Percentiles rank a stretch among this genome's conserved stretches.
These are phyloP conservation scores for Neocatenulostroma microsporum DNA, from an alignment of 2,329 filamentous ascomycete genomes.

Conservation along the genomic window DNA sequence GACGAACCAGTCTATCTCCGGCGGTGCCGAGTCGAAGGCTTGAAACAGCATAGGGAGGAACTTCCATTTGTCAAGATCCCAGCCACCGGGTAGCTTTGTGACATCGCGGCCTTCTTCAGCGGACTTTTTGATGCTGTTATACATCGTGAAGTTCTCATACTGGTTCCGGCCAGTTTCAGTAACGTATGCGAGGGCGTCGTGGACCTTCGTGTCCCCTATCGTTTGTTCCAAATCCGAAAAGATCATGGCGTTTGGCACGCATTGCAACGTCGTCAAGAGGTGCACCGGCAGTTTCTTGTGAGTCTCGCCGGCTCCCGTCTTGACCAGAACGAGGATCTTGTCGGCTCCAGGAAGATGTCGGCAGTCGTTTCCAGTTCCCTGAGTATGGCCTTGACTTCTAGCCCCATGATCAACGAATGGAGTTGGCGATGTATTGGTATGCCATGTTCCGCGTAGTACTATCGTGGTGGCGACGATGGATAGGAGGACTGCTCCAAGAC, in stretches of 20 bases:
- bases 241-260: constrained; percentile 37
- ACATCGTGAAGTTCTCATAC: constrained; percentile 29
- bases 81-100: constrained; percentile 34
- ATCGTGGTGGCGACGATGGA: too few relatives aligned
- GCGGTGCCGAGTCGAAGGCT: constrained; percentile 39
- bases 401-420: too few relatives aligned
- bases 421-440: too few relatives aligned
- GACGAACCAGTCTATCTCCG: constrained; percentile 48
- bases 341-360: constrained; percentile 14
- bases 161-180: constrained; percentile 19
- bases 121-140: constrained; percentile 26
- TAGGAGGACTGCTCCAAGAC: too few relatives aligned
- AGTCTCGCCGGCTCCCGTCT: constrained; percentile 53
- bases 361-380: too few relatives aligned
- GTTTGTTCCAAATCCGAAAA: constrained; percentile 46
- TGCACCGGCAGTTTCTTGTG: constrained; percentile 50
- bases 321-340: constrained; percentile 50
- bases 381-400: too few relatives aligned
- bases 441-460: too few relatives aligned
- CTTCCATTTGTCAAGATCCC: constrained; percentile 52
- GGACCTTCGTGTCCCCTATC: constrained; percentile 34
- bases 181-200: constrained; percentile 28
- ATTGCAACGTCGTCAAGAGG: constrained; percentile 48
- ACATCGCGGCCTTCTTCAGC: constrained; percentile 26
- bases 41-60: constrained; percentile 50